Percentiles rank a stretch among this genome's conserved stretches.
Evolutionary conservation across 2,329 filamentous ascomycete species (phyloP).

Genomic region (Clonostachys chloroleuca): DNA sequence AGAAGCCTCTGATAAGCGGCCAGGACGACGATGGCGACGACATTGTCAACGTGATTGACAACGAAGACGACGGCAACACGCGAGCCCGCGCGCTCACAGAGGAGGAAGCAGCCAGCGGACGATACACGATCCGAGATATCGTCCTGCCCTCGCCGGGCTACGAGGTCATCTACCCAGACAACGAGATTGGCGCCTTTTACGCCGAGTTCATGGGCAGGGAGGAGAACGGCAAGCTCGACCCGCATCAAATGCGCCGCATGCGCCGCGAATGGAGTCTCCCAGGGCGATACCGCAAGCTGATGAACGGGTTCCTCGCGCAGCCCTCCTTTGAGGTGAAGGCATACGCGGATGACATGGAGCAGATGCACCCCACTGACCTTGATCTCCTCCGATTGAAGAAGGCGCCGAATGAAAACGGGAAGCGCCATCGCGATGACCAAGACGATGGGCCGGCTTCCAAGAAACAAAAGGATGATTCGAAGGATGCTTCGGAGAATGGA

Average conservation of each 20-base stretch:
- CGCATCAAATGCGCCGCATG: constrained; percentile 78
- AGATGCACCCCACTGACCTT: constrained; percentile 85
- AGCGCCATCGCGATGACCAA: constrained; percentile 3
- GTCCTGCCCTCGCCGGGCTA: constrained; percentile 91
- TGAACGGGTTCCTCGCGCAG: constrained; percentile 61
- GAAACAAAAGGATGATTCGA: constrained; percentile 9
- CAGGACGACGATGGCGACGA: constrained; percentile 57
- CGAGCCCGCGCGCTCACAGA: constrained; percentile 69
- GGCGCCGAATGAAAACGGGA: constrained; percentile 8
- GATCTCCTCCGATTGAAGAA: constrained; percentile 54
- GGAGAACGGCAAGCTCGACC: constrained; percentile 74
- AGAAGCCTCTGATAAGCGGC: constrained; percentile 34
- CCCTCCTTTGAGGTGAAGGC: constrained; percentile 65
- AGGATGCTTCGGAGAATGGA: constrained; percentile 3
- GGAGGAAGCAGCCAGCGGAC: constrained; percentile 73
- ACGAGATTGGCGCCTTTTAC: constrained; percentile 82
- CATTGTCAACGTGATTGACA: constrained; percentile 30
- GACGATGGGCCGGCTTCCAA: constrained; percentile 9
- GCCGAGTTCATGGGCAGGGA: constrained; percentile 78
- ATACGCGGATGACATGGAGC: constrained; percentile 70
- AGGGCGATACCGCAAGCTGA: constrained; percentile 81
- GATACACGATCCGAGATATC: constrained; percentile 79
- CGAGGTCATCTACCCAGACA: constrained; percentile 81
- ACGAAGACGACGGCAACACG: constrained; percentile 32
- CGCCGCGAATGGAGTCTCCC: constrained; percentile 87